These are phyloP conservation scores for Penicillium thymicola DNA, from an alignment of 2,329 filamentous ascomycete species.

Conservation along the genomic window DNA sequence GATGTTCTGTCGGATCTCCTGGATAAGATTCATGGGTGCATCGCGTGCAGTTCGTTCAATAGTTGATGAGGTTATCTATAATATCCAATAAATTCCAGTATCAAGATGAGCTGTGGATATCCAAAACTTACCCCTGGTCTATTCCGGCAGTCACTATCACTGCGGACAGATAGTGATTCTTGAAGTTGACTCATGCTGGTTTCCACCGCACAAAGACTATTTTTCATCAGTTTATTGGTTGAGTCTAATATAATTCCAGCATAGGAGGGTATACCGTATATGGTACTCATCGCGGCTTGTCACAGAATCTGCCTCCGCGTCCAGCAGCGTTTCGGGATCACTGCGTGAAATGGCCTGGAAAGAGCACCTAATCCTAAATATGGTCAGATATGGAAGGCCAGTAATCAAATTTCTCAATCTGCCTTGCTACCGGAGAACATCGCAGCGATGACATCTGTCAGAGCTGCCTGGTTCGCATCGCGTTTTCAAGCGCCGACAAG, in stretches of 20 bases:
- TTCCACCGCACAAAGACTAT: neutral
- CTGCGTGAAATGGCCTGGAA: neutral
- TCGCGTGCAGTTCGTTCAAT: constrained; percentile 14
- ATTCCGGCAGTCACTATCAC: neutral
- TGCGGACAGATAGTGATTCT: neutral
- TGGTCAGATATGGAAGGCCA: neutral
- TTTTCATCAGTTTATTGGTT: neutral
- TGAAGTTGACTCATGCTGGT: neutral
- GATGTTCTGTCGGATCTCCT: constrained; percentile 17
- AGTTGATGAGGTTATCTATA: constrained; percentile 2
- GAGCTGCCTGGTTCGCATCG: neutral
- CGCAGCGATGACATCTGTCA: constrained; percentile 16
- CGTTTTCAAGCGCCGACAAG: neutral
- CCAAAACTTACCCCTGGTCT: neutral
- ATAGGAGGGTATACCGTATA: neutral
- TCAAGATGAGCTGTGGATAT: neutral
- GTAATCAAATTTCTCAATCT: neutral
- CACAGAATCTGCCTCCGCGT: neutral
- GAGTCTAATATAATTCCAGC: fast-evolving
- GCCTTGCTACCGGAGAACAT: constrained; percentile 1
- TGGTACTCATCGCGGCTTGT: neutral
- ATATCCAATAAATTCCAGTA: neutral
- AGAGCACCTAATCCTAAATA: neutral
- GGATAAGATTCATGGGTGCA: constrained; percentile 17
- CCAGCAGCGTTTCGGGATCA: neutral